Evolutionary conservation across 192 early-diverging fungal species (phyloP).

Genomic region (Coemansia sp.): DNA sequence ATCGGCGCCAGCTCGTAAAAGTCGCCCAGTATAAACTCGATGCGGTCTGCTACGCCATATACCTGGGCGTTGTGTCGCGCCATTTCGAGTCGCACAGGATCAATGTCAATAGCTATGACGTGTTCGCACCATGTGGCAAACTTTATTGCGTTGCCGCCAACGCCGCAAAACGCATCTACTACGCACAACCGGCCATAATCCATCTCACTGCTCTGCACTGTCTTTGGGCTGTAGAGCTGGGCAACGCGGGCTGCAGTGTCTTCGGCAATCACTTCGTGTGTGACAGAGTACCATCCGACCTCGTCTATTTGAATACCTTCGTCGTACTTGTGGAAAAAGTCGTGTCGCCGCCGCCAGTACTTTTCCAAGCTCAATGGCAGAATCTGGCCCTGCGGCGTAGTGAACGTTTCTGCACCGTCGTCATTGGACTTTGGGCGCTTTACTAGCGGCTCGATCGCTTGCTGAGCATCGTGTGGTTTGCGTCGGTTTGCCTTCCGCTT

Average conservation of each 20-base stretch:
- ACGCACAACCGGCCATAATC: slow-evolving; percentile 63
- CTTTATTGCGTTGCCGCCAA: slow-evolving; percentile 96
- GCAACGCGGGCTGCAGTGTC: slow-evolving; percentile 63
- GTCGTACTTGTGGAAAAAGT: slow-evolving; percentile 82
- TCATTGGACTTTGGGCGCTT: slow-evolving; percentile 2
- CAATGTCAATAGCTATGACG: slow-evolving; percentile 93
- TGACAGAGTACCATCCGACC: slow-evolving; percentile 94
- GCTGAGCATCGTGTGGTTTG: neutral
- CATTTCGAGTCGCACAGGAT: slow-evolving; percentile 72
- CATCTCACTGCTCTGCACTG: neutral
- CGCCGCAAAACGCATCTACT: slow-evolving; percentile 94
- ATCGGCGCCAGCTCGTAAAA: slow-evolving; percentile 74
- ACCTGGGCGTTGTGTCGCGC: slow-evolving; percentile 83
- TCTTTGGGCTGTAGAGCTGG: slow-evolving; percentile 32
- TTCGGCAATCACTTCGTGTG: slow-evolving; percentile 83
- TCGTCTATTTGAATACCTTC: slow-evolving; percentile 83
- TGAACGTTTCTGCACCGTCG: slow-evolving; percentile 5
- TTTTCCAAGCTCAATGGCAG: slow-evolving; percentile 53
- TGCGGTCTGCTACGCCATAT: slow-evolving; percentile 89
- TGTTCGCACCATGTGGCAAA: slow-evolving; percentile 85
- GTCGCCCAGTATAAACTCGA: slow-evolving; percentile 91
- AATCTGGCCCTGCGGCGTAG: slow-evolving; percentile 18
- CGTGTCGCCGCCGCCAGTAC: slow-evolving; percentile 85
- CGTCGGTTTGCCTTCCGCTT: slow-evolving; percentile 4
- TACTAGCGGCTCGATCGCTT: neutral